Conservation (phyloP, 345 rosid genomes). For the Lagerstroemia speciosa region DNA sequence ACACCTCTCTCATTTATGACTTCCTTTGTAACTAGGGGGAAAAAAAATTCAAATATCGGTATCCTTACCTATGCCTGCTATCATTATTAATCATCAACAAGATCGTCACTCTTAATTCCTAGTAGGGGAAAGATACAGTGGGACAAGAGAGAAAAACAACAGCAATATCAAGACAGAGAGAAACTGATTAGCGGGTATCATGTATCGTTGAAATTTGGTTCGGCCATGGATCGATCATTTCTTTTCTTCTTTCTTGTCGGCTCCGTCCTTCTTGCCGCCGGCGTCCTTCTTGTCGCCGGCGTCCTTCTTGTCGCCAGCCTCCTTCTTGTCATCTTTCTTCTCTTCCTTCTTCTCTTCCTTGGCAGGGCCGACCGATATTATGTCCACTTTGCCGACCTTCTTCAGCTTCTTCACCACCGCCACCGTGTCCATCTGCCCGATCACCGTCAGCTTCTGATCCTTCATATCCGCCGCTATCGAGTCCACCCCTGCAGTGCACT, state of each 20-base stretch:
- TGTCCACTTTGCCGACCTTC: slow-evolving; percentile 91
- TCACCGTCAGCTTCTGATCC: slow-evolving; percentile 85
- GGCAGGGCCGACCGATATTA: slow-evolving; percentile 83
- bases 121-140: too few species aligned
- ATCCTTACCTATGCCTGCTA: too few species aligned
- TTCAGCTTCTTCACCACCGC: slow-evolving; percentile 81
- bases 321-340: slow-evolving; percentile 53
- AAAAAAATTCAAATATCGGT: too few species aligned
- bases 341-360: slow-evolving; percentile 86
- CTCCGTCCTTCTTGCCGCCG: slow-evolving; percentile 32
- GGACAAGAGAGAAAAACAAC: too few species aligned
- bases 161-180: too few species aligned
- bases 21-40: too few species aligned
- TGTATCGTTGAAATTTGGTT: too few species aligned
- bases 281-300: slow-evolving; percentile 24
- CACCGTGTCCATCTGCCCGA: slow-evolving; percentile 78
- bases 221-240: too few species aligned
- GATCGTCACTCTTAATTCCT: too few species aligned
- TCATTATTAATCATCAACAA: too few species aligned
- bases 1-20: too few species aligned
- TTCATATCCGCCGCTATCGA: slow-evolving; percentile 80
- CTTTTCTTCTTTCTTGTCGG: slow-evolving; percentile 13
- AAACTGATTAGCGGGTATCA: too few species aligned
- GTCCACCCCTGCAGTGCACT: slow-evolving; percentile 61
- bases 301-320: slow-evolving; percentile 79